Evolutionary conservation across 129 eudicot genomes (phyloP).

Genomic region (Scalesia atractyloides): DNA sequence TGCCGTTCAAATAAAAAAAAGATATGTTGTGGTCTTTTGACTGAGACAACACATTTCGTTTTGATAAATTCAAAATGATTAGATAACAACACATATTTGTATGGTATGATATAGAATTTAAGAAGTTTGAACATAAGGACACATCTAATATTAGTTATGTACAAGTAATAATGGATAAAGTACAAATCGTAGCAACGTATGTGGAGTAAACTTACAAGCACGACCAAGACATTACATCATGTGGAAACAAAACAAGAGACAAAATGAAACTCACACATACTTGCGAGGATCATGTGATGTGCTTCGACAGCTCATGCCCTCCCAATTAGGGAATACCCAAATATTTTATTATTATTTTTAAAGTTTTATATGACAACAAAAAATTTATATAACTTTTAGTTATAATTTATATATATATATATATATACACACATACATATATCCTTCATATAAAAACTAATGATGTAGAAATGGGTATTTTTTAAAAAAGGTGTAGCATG

Average conservation of each 20-base stretch:
- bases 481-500: too few species aligned
- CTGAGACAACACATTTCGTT: neutral
- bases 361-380: neutral
- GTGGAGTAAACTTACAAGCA: slow-evolving; percentile 19
- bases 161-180: neutral
- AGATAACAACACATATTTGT: neutral
- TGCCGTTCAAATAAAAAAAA: too few species aligned
- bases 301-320: slow-evolving; percentile 38
- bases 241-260: slow-evolving; percentile 32
- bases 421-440: too few species aligned
- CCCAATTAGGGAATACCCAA: slow-evolving; percentile 25
- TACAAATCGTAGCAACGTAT: slow-evolving; percentile 14
- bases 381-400: neutral
- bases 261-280: slow-evolving; percentile 28
- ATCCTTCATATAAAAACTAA: too few species aligned
- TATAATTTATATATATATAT: neutral
- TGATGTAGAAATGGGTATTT: too few species aligned
- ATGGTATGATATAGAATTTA: neutral
- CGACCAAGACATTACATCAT: slow-evolving; percentile 32
- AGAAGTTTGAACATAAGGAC: slow-evolving; percentile 16
- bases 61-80: neutral
- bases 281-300: slow-evolving; percentile 38
- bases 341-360: neutral
- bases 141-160: slow-evolving; percentile 1
- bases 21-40: neutral